These are phyloP conservation scores for Xylariaceae sp. DNA, from an alignment of 2,329 filamentous ascomycete species.

Conservation along the genomic window DNA sequence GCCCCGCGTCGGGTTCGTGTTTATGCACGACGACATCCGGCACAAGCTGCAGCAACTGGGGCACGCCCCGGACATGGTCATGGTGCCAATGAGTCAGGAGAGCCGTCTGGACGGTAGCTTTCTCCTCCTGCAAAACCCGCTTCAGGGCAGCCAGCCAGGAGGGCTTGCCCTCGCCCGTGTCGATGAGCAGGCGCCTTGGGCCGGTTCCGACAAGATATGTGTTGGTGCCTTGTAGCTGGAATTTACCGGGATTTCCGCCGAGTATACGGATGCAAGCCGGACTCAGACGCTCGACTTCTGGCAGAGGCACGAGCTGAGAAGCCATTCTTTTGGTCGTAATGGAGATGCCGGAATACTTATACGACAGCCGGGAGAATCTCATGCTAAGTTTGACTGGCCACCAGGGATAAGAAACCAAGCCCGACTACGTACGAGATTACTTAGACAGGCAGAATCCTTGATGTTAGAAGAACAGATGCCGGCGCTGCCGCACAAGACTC, in stretches of 20 bases:
- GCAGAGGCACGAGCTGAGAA: slow-evolving; percentile 58
- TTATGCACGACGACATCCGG: slow-evolving; percentile 65
- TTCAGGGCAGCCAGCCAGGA: slow-evolving; percentile 68
- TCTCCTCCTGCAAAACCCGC: slow-evolving; percentile 61
- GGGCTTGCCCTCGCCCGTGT: slow-evolving; percentile 79
- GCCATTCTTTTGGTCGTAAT: slow-evolving; percentile 48
- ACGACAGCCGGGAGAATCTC: slow-evolving; percentile 17
- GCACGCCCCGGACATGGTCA: slow-evolving; percentile 77
- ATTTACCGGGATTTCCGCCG: slow-evolving; percentile 86
- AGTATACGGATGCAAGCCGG: slow-evolving; percentile 76
- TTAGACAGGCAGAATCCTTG: background rate
- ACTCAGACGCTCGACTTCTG: slow-evolving; percentile 73
- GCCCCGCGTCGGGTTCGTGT: slow-evolving; percentile 49
- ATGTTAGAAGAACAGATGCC: background rate
- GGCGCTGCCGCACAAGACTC: background rate
- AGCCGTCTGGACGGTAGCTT: slow-evolving; percentile 62
- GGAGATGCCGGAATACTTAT: slow-evolving; percentile 7
- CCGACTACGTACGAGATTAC: too few relatives aligned
- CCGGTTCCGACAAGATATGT: slow-evolving; percentile 88
- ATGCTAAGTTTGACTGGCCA: slow-evolving; percentile 16
- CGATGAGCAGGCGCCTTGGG: slow-evolving; percentile 69
- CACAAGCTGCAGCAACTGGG: slow-evolving; percentile 61
- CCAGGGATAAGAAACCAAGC: too few relatives aligned
- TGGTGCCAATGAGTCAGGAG: slow-evolving; percentile 90
- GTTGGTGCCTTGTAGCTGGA: slow-evolving; percentile 75